Evolutionary conservation across 768 basidiomycete species (phyloP).

Genomic region (Collybia mongolica): DNA sequence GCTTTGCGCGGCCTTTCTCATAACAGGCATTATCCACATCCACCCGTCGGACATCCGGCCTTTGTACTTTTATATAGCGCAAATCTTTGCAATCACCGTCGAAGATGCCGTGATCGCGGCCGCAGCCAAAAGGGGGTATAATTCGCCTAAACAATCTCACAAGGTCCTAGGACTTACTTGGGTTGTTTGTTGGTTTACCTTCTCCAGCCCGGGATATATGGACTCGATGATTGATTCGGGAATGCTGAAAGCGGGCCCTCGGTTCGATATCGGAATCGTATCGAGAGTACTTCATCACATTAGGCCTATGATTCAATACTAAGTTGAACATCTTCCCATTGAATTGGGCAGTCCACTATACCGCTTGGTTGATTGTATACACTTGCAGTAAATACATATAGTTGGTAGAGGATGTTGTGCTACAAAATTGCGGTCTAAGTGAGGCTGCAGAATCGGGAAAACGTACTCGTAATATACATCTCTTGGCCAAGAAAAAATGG

Average conservation of each 20-base stretch:
- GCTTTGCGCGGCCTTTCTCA: conserved; percentile 27
- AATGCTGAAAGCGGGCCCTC: not conserved
- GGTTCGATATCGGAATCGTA: no score
- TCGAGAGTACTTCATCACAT: no score
- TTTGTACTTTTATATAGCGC: conserved; percentile 23
- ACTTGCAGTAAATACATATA: no score
- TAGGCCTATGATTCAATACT: no score
- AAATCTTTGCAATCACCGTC: conserved; percentile 27
- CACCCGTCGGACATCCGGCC: conserved; percentile 6
- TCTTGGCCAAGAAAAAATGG: no score
- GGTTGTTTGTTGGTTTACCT: not conserved
- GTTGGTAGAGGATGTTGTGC: no score
- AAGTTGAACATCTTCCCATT: no score
- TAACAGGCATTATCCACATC: conserved; percentile 28
- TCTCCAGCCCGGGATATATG: not conserved
- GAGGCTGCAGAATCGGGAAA: no score
- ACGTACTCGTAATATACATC: no score
- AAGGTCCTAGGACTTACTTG: not conserved
- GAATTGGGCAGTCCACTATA: no score
- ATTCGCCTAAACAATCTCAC: not conserved
- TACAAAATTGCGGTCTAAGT: no score
- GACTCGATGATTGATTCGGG: not conserved
- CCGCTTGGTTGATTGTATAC: no score
- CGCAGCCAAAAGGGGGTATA: conserved; percentile 11
- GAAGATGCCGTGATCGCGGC: conserved; percentile 25